Percentiles rank a stretch among this genome's conserved stretches.
phyloP scores from a whole-genome alignment of 768 basidiomycete genomes.

The Paxillus rubicundulus region DNA sequence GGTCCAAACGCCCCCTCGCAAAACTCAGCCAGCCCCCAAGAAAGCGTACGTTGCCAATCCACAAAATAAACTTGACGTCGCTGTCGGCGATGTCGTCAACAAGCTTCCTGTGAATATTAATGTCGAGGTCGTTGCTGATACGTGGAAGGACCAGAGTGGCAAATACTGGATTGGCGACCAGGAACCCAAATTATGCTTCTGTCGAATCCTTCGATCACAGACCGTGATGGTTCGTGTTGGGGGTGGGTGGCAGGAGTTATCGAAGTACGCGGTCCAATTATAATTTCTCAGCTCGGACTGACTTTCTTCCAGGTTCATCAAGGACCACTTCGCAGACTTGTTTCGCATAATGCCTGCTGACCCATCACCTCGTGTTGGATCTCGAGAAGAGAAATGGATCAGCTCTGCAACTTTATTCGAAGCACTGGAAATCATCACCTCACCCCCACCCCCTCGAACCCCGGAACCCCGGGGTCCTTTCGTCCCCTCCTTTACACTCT shows the following conservation, averaged over 20 bases:
- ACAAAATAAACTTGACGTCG: slow-evolving; percentile 89
- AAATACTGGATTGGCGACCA: slow-evolving; percentile 96
- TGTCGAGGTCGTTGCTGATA: slow-evolving; percentile 74
- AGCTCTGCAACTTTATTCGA: slow-evolving; percentile 72
- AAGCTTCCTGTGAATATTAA: slow-evolving; percentile 82
- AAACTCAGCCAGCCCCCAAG: slow-evolving; percentile 37
- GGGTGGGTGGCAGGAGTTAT: slow-evolving; percentile 91
- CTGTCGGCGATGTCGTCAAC: slow-evolving; percentile 90
- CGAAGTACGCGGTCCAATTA: slow-evolving; percentile 56
- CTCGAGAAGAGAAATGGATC: slow-evolving; percentile 78
- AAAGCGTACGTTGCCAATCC: slow-evolving; percentile 84
- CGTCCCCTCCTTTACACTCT: slow-evolving; percentile 66
- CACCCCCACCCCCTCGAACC: slow-evolving; percentile 50
- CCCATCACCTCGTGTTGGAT: slow-evolving; percentile 44
- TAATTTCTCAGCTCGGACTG: slow-evolving; percentile 1
- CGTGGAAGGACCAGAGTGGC: slow-evolving; percentile 90
- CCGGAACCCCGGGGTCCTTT: slow-evolving; percentile 61
- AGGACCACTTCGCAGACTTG: slow-evolving; percentile 80
- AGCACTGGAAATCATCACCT: slow-evolving; percentile 39
- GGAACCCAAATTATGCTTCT: slow-evolving; percentile 87
- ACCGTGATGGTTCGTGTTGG: slow-evolving; percentile 97
- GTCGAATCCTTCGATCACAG: slow-evolving; percentile 85
- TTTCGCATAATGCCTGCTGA: slow-evolving; percentile 68
- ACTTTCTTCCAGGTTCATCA: slow-evolving; percentile 64
- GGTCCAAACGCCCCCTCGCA: slow-evolving; percentile 47